phyloP scores from a whole-genome alignment of 2,329 filamentous ascomycete species.

The Lizonia empirigonia region DNA sequence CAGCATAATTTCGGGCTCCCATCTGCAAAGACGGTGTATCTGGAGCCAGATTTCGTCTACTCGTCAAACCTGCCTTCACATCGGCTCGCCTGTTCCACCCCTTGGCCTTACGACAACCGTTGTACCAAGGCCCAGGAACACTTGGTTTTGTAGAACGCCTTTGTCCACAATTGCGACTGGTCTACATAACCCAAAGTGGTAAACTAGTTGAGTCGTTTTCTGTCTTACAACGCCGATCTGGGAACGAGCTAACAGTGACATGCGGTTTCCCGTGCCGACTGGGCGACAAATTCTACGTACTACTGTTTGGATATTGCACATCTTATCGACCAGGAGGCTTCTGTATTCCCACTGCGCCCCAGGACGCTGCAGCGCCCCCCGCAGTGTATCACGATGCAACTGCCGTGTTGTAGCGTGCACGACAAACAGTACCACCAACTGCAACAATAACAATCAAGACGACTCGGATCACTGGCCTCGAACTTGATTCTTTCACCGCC shows the following conservation, averaged over 20 bases:
- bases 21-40: not conserved
- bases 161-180: conserved; percentile 1
- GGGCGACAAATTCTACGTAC: not conserved
- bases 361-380: too few relatives aligned
- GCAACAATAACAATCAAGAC: not conserved
- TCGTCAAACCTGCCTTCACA: not conserved
- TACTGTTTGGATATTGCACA: conserved; percentile 7
- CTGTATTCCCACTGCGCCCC: not conserved
- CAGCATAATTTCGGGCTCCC: not conserved
- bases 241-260: not conserved
- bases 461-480: not conserved
- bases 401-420: not conserved
- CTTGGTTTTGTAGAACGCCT: conserved; percentile 1
- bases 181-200: not conserved
- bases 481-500: too few relatives aligned
- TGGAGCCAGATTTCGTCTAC: not conserved
- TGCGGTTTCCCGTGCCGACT: not conserved
- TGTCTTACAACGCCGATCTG: not conserved
- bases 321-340: not conserved
- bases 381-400: not conserved
- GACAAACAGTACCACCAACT: not conserved
- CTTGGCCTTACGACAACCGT: not conserved
- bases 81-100: conserved; percentile 2
- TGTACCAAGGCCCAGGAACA: not conserved
- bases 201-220: conserved; percentile 2